Percentiles rank a stretch among this genome's conserved stretches.
These are phyloP conservation scores for Isatis tinctoria DNA, from an alignment of 345 rosid genomes.

Conservation along the genomic window DNA sequence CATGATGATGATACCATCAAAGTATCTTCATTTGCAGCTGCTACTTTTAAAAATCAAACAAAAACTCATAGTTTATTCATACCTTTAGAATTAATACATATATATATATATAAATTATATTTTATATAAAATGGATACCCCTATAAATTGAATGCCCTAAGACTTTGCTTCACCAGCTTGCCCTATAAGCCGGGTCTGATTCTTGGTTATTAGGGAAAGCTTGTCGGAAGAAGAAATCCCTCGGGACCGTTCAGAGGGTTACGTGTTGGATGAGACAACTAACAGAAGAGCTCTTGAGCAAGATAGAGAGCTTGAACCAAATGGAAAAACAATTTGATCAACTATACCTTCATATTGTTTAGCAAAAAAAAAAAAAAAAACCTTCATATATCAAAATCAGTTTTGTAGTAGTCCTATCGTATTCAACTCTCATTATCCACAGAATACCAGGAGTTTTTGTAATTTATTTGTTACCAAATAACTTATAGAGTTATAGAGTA, in stretches of 20 bases:
- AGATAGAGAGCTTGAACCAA: slow-evolving; percentile 25
- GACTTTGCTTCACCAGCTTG: too few species aligned
- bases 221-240: neutral
- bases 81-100: too few species aligned
- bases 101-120: too few species aligned
- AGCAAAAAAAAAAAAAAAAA: too few species aligned
- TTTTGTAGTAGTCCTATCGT: neutral
- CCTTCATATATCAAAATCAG: neutral
- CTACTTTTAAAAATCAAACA: too few species aligned
- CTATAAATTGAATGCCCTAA: too few species aligned
- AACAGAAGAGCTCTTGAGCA: slow-evolving; percentile 13
- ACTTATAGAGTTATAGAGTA: neutral
- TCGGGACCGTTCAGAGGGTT: neutral
- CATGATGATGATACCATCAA: too few species aligned
- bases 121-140: too few species aligned
- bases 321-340: neutral
- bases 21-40: too few species aligned
- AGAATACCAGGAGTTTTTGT: neutral
- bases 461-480: neutral
- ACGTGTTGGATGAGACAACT: slow-evolving; percentile 24
- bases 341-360: neutral
- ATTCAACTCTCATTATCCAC: neutral
- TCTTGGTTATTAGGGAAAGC: neutral
- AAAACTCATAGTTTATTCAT: too few species aligned
- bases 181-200: too few species aligned